Conservation (phyloP, 225 moss, liverwort and hornwort species). For the Pseudisothecium myosuroides region DNA sequence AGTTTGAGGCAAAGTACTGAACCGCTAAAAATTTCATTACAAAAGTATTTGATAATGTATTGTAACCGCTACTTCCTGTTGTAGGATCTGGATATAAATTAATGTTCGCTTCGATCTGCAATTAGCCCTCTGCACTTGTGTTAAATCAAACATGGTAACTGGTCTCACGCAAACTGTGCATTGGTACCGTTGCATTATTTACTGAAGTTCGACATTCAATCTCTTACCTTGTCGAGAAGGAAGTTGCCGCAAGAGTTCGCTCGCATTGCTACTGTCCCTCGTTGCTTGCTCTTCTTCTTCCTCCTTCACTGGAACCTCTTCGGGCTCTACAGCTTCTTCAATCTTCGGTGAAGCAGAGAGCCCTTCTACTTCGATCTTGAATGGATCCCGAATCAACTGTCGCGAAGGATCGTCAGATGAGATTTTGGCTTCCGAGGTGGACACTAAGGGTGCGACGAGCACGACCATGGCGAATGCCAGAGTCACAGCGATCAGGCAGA, state of each 20-base stretch:
- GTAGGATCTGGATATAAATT: not conserved
- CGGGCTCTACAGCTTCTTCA: not conserved
- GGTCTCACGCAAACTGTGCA: not conserved
- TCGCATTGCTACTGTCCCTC: not conserved
- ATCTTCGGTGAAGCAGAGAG: not conserved
- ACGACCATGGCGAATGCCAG: conserved; percentile 11
- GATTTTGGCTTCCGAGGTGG: not conserved
- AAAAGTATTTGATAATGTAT: not conserved
- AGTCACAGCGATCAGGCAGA: conserved; percentile 11
- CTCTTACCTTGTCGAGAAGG: conserved; percentile 8
- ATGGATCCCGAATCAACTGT: not conserved
- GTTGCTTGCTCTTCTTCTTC: not conserved
- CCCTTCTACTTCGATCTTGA: not conserved
- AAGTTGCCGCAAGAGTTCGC: not conserved
- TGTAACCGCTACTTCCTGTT: not conserved
- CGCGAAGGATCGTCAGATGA: not conserved
- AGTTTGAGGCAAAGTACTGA: not conserved
- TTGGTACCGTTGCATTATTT: not conserved
- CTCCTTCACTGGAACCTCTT: not conserved
- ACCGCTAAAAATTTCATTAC: not conserved
- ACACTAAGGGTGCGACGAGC: not conserved
- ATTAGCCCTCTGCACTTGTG: not conserved
- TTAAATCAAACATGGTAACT: not conserved
- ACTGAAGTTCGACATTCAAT: not conserved
- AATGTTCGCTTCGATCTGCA: not conserved